A percentile compares a stretch with the other conserved stretches of the same genome.
Evolutionary conservation across 352 stramenopile genomes (phyloP).

Genomic region (Thalassiosira pacifica): DNA sequence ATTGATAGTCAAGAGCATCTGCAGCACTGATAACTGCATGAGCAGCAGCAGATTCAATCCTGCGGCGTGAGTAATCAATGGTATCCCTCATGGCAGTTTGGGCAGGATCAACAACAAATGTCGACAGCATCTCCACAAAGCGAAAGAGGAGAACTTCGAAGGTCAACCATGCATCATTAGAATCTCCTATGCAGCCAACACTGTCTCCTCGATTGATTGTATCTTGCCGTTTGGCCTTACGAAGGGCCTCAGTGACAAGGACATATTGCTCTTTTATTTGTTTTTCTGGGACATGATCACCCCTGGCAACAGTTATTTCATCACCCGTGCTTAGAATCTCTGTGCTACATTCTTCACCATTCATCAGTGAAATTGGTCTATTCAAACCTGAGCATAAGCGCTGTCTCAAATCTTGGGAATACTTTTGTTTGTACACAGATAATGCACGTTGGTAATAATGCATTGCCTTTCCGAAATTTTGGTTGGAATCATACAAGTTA

Average conservation of each 20-base stretch:
- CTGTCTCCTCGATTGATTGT: conserved; percentile 43
- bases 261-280: conserved; percentile 60
- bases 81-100: conserved; percentile 48
- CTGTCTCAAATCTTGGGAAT: conserved; percentile 55
- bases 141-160: conserved; percentile 65
- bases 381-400: conserved; percentile 54
- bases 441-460: conserved; percentile 59
- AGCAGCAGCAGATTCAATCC: conserved; percentile 59
- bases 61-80: conserved; percentile 40
- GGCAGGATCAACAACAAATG: conserved; percentile 64
- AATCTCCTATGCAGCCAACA: conserved; percentile 35
- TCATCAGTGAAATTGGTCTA: conserved; percentile 9
- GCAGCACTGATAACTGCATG: conserved; percentile 63
- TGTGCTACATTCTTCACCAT: conserved; percentile 25
- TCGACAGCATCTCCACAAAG: conserved; percentile 68
- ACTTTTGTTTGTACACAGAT: conserved; percentile 61
- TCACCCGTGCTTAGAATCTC: conserved; percentile 63
- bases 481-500: conserved; percentile 59
- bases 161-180: conserved; percentile 58
- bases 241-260: conserved; percentile 58
- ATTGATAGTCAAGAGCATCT: conserved; percentile 71
- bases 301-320: conserved; percentile 42
- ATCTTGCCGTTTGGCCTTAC: conserved; percentile 50
- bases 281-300: conserved; percentile 22
- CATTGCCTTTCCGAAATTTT: conserved; percentile 62